Evolutionary conservation across 192 early-diverging fungal species (phyloP).

Genomic region (Coemansia sp.): DNA sequence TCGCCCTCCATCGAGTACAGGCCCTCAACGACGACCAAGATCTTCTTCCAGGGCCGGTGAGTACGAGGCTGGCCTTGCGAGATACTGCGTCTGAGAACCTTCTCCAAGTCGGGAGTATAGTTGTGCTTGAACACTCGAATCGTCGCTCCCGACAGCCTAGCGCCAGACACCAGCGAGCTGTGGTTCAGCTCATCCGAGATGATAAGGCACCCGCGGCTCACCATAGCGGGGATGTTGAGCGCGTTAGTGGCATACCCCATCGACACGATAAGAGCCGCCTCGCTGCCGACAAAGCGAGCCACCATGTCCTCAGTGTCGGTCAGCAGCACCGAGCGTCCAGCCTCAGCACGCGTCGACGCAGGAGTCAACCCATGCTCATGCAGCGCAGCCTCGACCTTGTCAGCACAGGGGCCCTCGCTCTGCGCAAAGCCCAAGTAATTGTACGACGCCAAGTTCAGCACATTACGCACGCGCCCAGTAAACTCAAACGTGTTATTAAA

Average conservation of each 20-base stretch:
- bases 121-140: constrained; percentile 97
- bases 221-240: constrained; percentile 88
- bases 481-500: constrained; percentile 84
- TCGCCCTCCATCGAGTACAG: constrained; percentile 98
- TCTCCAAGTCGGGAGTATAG: constrained; percentile 76
- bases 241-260: constrained; percentile 99
- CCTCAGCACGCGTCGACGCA: constrained; percentile 70
- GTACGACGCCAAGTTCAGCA: constrained; percentile 93
- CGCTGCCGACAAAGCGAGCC: constrained; percentile 86
- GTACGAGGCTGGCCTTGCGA: constrained; percentile 96
- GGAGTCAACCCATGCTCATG: constrained; percentile 71
- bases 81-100: constrained; percentile 82
- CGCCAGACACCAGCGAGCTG: constrained; percentile 89
- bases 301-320: constrained; percentile 80
- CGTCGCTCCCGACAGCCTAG: constrained; percentile 86
- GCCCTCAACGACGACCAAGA: constrained; percentile 93
- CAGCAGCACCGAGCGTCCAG: constrained; percentile 71
- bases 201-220: constrained; percentile 82
- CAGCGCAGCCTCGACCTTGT: constrained; percentile 82
- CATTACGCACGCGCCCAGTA: constrained; percentile 76
- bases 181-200: constrained; percentile 97
- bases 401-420: constrained; percentile 89
- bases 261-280: constrained; percentile 82
- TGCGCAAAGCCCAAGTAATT: constrained; percentile 99
- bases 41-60: constrained; percentile 99